These are phyloP conservation scores for Brettanomyces sp. DNA, from an alignment of 805 yeast genomes.

Conservation along the genomic window DNA sequence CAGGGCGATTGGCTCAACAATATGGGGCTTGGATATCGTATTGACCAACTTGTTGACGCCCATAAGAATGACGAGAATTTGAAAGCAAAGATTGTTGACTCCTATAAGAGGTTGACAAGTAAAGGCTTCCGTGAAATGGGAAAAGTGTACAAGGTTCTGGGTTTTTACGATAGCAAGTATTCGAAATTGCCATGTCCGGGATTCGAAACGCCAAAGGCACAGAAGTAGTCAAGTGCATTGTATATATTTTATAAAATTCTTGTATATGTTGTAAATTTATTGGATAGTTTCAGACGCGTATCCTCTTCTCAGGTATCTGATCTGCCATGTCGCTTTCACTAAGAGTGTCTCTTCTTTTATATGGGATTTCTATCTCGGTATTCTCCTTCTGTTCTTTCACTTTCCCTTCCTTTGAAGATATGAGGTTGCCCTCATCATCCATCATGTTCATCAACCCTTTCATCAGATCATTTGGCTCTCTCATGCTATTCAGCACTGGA, in stretches of 20 bases:
- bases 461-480: slow-evolving; percentile 41
- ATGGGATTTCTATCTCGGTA: background rate
- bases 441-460: slow-evolving; percentile 25
- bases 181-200: slow-evolving; percentile 42
- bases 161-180: slow-evolving; percentile 32
- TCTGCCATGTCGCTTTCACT: no score
- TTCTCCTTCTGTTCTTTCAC: background rate
- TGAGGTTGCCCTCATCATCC: slow-evolving; percentile 26
- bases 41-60: slow-evolving; percentile 40
- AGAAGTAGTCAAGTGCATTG: background rate
- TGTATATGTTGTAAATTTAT: no score
- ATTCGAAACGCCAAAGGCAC: slow-evolving; percentile 29
- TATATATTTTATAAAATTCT: no score
- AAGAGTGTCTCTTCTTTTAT: no score
- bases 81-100: slow-evolving; percentile 41
- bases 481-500: slow-evolving; percentile 45
- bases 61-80: slow-evolving; percentile 33
- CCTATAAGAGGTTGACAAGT: slow-evolving; percentile 57
- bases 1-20: slow-evolving; percentile 76
- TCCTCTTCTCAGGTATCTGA: no score
- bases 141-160: slow-evolving; percentile 61
- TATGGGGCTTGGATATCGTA: slow-evolving; percentile 66
- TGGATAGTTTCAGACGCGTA: no score
- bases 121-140: slow-evolving; percentile 65
- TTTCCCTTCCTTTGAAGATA: background rate